Evolutionary conservation across 192 early-diverging fungal genomes (phyloP), one percentile per base, ranked within the genome.

Genomic region (Backusella tarrabulga): DNA sequence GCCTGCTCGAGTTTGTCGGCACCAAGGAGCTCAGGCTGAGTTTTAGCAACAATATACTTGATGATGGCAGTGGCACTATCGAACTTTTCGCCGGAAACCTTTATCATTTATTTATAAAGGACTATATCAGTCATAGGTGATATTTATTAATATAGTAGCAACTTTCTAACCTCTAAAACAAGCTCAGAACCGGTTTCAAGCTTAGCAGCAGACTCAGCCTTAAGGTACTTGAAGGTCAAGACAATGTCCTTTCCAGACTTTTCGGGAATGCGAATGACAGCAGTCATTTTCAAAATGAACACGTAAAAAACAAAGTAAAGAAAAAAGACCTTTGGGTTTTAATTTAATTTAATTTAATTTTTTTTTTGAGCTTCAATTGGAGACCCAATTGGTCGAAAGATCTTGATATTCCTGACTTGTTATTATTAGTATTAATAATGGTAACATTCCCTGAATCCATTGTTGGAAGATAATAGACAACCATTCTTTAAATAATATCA

Each of bases 11-110:
- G n/a, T 19, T 72, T 72, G 36, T 68, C 35, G 12, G 29, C 15
- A 23, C 81, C 78, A 17, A 83, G 72, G 8, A 83, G 26, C 17
- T 83, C 72, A 17, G 71, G 52, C 46, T 79, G 23, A 42, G 74
- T 71, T 8, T 79, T 67, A 32, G 75, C 34, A 14, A 44, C 75
- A 71, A 83, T 17, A 34, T 67, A 79, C 9, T 83, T 83, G 63
- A 71, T 38, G 75, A 77, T 74, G 36, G 75, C 76, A 23, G 21
- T 67, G 40, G 75, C 19, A 67, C 52, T 52, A 41, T 80, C 79
- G 29, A 80, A 29, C 11, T 40, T 56, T 26, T 76, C 52, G 42
- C 60, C 40, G 15, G 40, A 68, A 26, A 68, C 67, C 79, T 80
- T 52, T 19, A 50, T 50, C n/a, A n/a, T 50, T n/a, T 44, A 32